These are phyloP conservation scores for Colletotrichum sp. DNA, from an alignment of 2,329 filamentous ascomycete species.

Conservation along the genomic window DNA sequence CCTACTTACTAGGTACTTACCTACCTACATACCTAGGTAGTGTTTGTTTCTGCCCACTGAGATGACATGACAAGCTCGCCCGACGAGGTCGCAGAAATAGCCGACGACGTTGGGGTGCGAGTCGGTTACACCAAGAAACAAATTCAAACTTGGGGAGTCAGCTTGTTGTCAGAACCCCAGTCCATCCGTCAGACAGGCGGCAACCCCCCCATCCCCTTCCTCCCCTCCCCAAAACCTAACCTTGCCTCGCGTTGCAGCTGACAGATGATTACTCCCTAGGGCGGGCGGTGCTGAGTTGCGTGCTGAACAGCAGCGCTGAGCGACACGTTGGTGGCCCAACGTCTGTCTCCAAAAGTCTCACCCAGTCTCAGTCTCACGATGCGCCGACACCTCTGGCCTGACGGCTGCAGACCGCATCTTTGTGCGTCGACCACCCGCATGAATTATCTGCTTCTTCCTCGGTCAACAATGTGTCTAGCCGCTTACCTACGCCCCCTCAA, in stretches of 20 bases:
- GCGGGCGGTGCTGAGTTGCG: background rate
- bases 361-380: background rate
- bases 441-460: background rate
- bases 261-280: background rate
- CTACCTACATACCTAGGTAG: background rate
- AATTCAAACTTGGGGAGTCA: background rate
- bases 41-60: background rate
- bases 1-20: background rate
- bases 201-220: background rate
- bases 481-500: background rate
- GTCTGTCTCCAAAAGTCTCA: background rate
- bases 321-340: background rate
- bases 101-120: background rate
- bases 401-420: slow-evolving; percentile 5
- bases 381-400: background rate
- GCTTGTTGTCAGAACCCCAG: background rate
- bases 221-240: background rate
- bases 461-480: background rate
- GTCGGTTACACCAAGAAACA: background rate
- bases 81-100: background rate
- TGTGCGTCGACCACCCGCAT: background rate
- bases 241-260: background rate
- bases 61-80: background rate
- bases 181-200: background rate
- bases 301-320: background rate